Percentiles rank a stretch among this genome's conserved stretches.
phyloP scores from a whole-genome alignment of 345 rosid species.

The Eutrema heterophyllum region DNA sequence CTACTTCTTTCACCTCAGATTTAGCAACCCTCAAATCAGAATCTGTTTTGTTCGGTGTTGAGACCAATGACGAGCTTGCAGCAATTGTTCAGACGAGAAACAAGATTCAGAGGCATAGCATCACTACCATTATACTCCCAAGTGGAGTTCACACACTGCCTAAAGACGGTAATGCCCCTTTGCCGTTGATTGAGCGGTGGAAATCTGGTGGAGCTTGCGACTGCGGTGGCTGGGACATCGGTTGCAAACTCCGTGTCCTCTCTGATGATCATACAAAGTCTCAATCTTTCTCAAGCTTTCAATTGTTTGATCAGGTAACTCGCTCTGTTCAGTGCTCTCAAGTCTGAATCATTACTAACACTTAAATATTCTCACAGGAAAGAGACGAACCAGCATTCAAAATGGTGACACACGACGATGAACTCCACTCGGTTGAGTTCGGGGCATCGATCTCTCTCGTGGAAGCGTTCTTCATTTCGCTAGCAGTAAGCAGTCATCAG shows the following conservation, averaged over 20 bases:
- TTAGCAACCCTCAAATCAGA: constrained; percentile 40
- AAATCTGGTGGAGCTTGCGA: constrained; percentile 73
- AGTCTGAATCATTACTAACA: neutral
- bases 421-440: constrained; percentile 63
- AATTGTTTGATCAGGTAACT: constrained; percentile 59
- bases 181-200: constrained; percentile 72
- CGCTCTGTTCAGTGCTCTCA: neutral
- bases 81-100: constrained; percentile 46
- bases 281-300: constrained; percentile 32
- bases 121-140: constrained; percentile 57
- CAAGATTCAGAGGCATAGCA: constrained; percentile 9
- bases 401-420: constrained; percentile 47
- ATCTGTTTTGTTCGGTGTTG: constrained; percentile 52
- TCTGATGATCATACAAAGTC: constrained; percentile 29
- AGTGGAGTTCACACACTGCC: constrained; percentile 76
- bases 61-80: constrained; percentile 56
- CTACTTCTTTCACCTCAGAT: constrained; percentile 24
- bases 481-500: constrained; percentile 44
- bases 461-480: constrained; percentile 68
- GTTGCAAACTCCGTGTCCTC: constrained; percentile 60
- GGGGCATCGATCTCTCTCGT: constrained; percentile 48
- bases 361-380: constrained; percentile 2
- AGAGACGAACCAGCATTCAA: constrained; percentile 45
- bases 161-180: constrained; percentile 46
- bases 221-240: constrained; percentile 98